Conservation (phyloP, 1,284 basidiomycete species). For the Grifola frondosa region DNA sequence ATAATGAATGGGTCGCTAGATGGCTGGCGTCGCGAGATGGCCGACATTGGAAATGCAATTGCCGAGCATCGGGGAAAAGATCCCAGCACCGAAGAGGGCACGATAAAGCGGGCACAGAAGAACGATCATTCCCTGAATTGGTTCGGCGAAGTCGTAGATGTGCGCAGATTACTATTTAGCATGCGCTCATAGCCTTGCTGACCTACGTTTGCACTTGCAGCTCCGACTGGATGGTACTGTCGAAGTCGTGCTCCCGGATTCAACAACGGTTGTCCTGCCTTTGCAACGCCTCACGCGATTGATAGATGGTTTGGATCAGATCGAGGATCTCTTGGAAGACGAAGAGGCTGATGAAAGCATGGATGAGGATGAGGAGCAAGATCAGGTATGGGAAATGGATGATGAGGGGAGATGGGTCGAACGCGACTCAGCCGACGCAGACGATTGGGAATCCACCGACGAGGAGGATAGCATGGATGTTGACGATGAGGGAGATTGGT, state of each 20-base stretch:
- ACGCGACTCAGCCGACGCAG: constrained; percentile 35
- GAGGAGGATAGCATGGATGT: constrained; percentile 29
- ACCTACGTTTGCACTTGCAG: constrained; percentile 36
- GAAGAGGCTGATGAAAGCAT: constrained; percentile 34
- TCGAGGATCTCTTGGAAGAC: constrained; percentile 72
- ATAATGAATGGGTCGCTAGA: constrained; percentile 47
- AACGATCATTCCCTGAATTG: constrained; percentile 54
- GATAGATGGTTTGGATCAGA: constrained; percentile 73
- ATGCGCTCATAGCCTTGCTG: not conserved
- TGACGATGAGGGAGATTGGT: constrained; percentile 30
- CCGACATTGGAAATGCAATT: constrained; percentile 57
- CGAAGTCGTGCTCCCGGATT: constrained; percentile 64
- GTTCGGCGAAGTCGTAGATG: constrained; percentile 79
- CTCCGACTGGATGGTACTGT: constrained; percentile 69
- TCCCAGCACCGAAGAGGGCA: constrained; percentile 39
- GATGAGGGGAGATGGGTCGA: constrained; percentile 51
- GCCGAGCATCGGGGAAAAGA: constrained; percentile 47
- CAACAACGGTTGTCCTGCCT: constrained; percentile 47
- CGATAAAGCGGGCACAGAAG: constrained; percentile 43
- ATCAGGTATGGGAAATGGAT: constrained; percentile 56
- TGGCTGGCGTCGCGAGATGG: constrained; percentile 72
- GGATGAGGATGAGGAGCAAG: constrained; percentile 37
- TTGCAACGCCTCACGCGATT: constrained; percentile 68
- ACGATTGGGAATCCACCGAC: constrained; percentile 30
- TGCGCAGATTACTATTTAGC: constrained; percentile 36